These are phyloP conservation scores for Leptographium galeiforme DNA, from an alignment of 2,329 filamentous ascomycete genomes.

Conservation along the genomic window DNA sequence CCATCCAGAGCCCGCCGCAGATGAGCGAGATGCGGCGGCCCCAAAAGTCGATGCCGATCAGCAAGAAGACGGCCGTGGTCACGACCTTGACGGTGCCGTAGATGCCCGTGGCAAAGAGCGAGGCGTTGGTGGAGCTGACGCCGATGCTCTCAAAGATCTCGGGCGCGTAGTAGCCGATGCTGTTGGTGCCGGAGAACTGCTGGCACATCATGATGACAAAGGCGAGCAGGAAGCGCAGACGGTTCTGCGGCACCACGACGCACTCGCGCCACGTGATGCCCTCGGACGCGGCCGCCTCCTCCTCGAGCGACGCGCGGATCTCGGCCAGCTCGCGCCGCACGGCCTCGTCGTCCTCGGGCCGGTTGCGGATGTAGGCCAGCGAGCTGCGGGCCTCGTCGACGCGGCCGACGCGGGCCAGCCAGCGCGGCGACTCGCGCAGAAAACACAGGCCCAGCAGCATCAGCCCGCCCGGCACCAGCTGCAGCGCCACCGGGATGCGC, in stretches of 20 bases:
- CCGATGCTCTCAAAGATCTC: conserved; percentile 53
- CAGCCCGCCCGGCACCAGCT: conserved; percentile 54
- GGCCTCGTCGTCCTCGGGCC: conserved; percentile 52
- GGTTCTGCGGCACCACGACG: background rate
- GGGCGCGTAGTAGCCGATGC: conserved; percentile 50
- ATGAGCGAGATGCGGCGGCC: conserved; percentile 14
- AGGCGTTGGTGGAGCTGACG: conserved; percentile 40
- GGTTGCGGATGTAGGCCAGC: conserved; percentile 57
- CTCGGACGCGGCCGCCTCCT: background rate
- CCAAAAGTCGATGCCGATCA: conserved; percentile 13
- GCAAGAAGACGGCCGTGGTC: conserved; percentile 9
- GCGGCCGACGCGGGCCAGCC: conserved; percentile 62
- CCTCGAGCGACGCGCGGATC: conserved; percentile 36
- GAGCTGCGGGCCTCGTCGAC: conserved; percentile 51
- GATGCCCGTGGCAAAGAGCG: conserved; percentile 49
- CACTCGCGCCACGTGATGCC: conserved; percentile 16
- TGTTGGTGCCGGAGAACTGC: conserved; percentile 65
- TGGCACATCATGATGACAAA: conserved; percentile 19
- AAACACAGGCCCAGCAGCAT: conserved; percentile 49
- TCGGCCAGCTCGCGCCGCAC: conserved; percentile 60
- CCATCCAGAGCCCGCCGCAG: conserved; percentile 13
- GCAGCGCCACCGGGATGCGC: conserved; percentile 35
- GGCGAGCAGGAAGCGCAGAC: conserved; percentile 1
- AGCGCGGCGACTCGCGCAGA: conserved; percentile 61
- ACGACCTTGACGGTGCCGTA: conserved; percentile 11